phyloP scores from a whole-genome alignment of 1,284 basidiomycete genomes.

The Leccinum pachyderme region DNA sequence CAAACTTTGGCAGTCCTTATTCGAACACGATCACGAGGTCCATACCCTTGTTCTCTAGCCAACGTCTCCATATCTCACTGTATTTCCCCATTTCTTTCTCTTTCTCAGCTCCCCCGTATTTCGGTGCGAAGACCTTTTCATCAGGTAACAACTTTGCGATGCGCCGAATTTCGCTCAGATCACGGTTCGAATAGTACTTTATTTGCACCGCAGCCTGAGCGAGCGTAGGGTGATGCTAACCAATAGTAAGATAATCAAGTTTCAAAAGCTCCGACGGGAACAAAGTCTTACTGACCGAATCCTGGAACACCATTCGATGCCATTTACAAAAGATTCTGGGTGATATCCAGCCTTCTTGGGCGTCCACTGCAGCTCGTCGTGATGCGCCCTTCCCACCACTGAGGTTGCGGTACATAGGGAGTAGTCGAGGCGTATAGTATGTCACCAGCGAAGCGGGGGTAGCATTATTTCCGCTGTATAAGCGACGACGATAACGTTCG shows the following conservation, averaged over 20 bases:
- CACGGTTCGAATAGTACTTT: constrained; percentile 35
- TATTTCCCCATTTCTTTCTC: constrained; percentile 24
- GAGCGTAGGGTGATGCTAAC: constrained; percentile 36
- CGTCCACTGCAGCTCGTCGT: constrained; percentile 1
- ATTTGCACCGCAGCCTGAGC: constrained; percentile 31
- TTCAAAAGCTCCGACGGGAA: background rate
- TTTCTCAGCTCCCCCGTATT: background rate
- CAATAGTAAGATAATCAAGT: background rate
- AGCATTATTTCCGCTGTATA: constrained; percentile 24
- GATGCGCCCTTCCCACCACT: background rate
- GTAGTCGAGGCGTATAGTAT: constrained; percentile 31
- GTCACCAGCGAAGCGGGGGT: constrained; percentile 20
- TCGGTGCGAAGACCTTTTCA: constrained; percentile 28
- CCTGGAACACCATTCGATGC: constrained; percentile 40
- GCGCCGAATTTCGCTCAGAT: constrained; percentile 38
- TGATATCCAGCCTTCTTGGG: constrained; percentile 21
- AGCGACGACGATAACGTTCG: constrained; percentile 24
- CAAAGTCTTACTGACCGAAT: constrained; percentile 29
- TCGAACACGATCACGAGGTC: constrained; percentile 28
- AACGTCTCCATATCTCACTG: constrained; percentile 35
- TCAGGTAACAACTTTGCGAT: constrained; percentile 37
- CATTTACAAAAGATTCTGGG: constrained; percentile 39
- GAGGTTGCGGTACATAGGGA: constrained; percentile 27
- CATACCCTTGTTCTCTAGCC: constrained; percentile 30
- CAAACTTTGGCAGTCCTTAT: constrained; percentile 1